Base-by-base conservation (phyloP, 1,284 basidiomycete genomes). In the Veloboletus limbatus region DNA sequence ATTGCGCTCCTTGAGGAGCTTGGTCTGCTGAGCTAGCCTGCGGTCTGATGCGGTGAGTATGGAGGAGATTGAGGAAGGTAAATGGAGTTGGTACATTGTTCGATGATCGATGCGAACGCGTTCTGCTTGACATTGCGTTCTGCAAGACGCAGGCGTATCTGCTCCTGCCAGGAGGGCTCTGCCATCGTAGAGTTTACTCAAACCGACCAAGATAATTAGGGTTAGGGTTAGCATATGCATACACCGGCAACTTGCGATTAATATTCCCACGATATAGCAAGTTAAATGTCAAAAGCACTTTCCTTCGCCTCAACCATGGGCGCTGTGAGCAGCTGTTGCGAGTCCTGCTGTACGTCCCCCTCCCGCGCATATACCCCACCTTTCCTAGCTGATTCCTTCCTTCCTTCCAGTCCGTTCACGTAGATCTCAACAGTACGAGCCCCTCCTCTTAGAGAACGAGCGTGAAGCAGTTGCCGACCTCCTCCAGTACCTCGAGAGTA, bases 381-480 rank as follows among this genome's bases (percentile, higher is more conserved):
- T 40, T 41, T 38, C 40, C 26, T 33, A 16, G 43, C 45, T 52
- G 36, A 51, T 47, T 13, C 51, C 28, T 48, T 33, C 3, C 10
- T 52, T 47, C 13, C n/a, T 13, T 2, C 7, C 62, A 90, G 88
- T 88, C 67, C 77, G 75, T 54, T 85, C 86, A 60, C 82, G 82
- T 65, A 82, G 78, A 75, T 85, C 87, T 55, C 86, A 93, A 71
- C 78, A 84, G 48, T 94, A 94, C 64, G 96, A 99, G 70, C 96
- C 97, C 30, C 73, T 99, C 47, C 76, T 99, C 46, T 77, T 98
- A 45, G 97, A 99, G 77, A 98, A 96, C 65, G 96, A 99, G 75
- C 82, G 97, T 57, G 96, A 99, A 72, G 97, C 96, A 6, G 96
- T 99, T 21, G 97, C 97, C 27, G 97, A 99, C 70, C 76, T 99